Evolutionary conservation across 2,329 filamentous ascomycete species (phyloP).

Genomic region (Fusarium incarnatum): DNA sequence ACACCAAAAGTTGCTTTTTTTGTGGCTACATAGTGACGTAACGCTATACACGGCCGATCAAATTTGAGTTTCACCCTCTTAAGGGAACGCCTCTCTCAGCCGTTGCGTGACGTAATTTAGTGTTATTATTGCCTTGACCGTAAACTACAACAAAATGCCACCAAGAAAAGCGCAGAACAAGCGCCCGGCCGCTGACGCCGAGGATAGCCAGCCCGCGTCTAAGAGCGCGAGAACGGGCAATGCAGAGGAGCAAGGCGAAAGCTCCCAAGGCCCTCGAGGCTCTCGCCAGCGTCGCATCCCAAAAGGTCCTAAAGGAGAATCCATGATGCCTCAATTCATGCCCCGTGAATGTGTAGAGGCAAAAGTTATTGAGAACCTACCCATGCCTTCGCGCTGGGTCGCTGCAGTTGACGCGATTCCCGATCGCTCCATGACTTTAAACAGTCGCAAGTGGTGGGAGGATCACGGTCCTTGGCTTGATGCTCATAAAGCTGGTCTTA

Average conservation of each 20-base stretch:
- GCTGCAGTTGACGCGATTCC: slow-evolving; percentile 33
- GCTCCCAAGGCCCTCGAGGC: neutral
- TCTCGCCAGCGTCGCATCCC: slow-evolving; percentile 11
- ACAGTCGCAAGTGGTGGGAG: slow-evolving; percentile 39
- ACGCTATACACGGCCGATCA: neutral
- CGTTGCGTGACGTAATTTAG: neutral
- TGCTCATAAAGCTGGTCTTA: slow-evolving; percentile 31
- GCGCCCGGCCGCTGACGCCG: neutral
- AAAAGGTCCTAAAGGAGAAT: slow-evolving; percentile 29
- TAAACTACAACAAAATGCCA: slow-evolving; percentile 10
- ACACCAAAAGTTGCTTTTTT: slow-evolving; percentile 1
- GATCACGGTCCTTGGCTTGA: slow-evolving; percentile 34
- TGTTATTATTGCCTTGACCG: neutral
- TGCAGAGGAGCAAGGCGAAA: neutral
- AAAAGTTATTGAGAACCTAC: slow-evolving; percentile 12
- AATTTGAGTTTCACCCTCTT: neutral
- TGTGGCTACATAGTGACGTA: neutral
- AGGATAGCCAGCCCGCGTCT: neutral
- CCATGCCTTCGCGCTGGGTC: slow-evolving; percentile 30
- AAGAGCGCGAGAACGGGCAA: slow-evolving; percentile 10
- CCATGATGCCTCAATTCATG: slow-evolving; percentile 30
- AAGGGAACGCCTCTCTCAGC: neutral
- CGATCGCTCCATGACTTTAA: slow-evolving; percentile 27
- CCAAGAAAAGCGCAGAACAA: slow-evolving; percentile 6
- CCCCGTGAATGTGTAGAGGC: slow-evolving; percentile 23